Conservation (phyloP, 2,329 filamentous ascomycete species). For the Aspergillus sp. region DNA sequence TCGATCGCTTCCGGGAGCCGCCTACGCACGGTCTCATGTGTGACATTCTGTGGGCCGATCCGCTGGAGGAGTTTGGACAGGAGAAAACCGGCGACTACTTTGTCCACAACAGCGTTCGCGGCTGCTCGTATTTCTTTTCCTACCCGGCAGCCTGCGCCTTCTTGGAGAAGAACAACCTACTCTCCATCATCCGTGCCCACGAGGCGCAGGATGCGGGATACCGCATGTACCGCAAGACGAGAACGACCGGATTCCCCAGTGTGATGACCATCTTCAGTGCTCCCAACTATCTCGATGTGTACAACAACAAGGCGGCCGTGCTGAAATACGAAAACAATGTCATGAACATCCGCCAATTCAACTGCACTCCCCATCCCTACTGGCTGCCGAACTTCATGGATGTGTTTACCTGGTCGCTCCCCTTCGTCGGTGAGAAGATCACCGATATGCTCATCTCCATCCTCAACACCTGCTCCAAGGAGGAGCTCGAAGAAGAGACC, state of each 20-base stretch:
- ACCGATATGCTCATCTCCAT: conserved; percentile 99
- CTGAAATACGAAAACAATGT: conserved; percentile 99
- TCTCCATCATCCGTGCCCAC: conserved; percentile 95
- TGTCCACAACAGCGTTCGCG: conserved; percentile 95
- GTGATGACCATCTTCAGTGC: conserved; percentile 99
- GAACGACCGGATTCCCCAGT: conserved; percentile 95
- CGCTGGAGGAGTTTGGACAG: conserved; percentile 95
- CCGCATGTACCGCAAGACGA: conserved; percentile 98
- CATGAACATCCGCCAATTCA: conserved; percentile 99
- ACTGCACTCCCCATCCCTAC: conserved; percentile 98
- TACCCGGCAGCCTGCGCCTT: conserved; percentile 97
- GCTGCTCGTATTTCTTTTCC: conserved; percentile 99
- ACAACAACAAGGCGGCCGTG: conserved; percentile 99
- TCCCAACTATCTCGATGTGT: conserved; percentile 97
- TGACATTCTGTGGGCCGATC: conserved; percentile 98
- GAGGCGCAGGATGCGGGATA: conserved; percentile 98
- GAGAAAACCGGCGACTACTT: conserved; percentile 98
- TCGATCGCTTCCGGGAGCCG: conserved; percentile 96
- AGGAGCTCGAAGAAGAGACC: conserved; percentile 88
- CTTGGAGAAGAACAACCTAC: conserved; percentile 96
- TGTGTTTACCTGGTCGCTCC: conserved; percentile 99
- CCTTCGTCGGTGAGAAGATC: conserved; percentile 98
- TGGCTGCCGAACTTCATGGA: conserved; percentile 99
- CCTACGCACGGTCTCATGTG: conserved; percentile 98
- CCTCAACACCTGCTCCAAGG: conserved; percentile 97